phyloP scores from a whole-genome alignment of 352 stramenopile species.

The Globisporangium uncinulatum region DNA sequence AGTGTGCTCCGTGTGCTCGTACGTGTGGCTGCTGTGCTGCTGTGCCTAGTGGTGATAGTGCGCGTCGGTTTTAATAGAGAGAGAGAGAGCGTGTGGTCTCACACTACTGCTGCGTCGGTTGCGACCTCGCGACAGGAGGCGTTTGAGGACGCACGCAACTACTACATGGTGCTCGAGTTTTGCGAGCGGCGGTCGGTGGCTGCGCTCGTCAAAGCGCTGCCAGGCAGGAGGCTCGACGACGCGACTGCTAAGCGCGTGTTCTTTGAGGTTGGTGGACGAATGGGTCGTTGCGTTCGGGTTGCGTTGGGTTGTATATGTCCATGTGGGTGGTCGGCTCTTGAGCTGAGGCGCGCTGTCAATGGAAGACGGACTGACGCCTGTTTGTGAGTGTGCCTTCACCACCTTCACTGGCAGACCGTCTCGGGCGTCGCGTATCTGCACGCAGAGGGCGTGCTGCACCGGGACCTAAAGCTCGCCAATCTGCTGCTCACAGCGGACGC shows the following conservation, averaged over 20 bases:
- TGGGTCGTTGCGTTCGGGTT: too few species aligned
- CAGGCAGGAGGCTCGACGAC: constrained; percentile 35
- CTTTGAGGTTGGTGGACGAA: constrained; percentile 40
- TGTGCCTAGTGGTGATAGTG: too few species aligned
- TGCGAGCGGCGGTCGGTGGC: constrained; percentile 51
- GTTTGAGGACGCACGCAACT: constrained; percentile 74
- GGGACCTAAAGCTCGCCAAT: constrained; percentile 77
- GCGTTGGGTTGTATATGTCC: too few species aligned
- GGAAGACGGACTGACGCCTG: too few species aligned
- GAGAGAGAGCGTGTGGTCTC: neutral
- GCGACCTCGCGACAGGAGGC: constrained; percentile 25
- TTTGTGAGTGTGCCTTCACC: neutral
- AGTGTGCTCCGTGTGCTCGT: constrained; percentile 49
- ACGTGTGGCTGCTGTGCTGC: neutral
- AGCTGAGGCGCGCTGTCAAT: too few species aligned
- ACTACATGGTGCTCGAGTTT: constrained; percentile 70
- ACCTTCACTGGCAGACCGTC: constrained; percentile 20
- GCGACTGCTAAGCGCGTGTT: constrained; percentile 40
- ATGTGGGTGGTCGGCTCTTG: too few species aligned
- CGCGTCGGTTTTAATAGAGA: too few species aligned
- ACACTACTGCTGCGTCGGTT: neutral
- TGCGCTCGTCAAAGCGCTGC: constrained; percentile 27
- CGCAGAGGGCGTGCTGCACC: constrained; percentile 54
- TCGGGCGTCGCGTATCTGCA: constrained; percentile 57
- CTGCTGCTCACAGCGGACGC: constrained; percentile 46